phyloP scores from a whole-genome alignment of 768 basidiomycete species.

The Exidia glandulosa region DNA sequence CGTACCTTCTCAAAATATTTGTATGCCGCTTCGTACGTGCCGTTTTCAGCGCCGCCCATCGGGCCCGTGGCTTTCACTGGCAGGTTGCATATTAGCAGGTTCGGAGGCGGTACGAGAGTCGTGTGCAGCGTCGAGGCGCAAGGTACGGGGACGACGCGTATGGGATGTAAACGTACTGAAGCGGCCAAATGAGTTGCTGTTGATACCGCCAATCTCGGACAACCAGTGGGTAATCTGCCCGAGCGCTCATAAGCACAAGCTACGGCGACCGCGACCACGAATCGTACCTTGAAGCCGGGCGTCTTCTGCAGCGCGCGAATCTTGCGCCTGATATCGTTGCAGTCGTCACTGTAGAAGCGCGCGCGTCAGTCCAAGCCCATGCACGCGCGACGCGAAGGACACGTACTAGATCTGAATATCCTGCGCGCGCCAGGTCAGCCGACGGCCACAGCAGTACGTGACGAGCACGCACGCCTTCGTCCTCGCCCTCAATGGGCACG shows the following conservation, averaged over 20 bases:
- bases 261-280: neutral
- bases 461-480: conserved; percentile 16
- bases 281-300: conserved; percentile 30
- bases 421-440: neutral
- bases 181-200: conserved; percentile 32
- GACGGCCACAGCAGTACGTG: neutral
- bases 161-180: conserved; percentile 27
- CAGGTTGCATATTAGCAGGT: too few species aligned
- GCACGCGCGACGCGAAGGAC: neutral
- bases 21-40: conserved; percentile 35
- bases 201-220: conserved; percentile 34
- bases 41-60: conserved; percentile 31
- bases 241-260: neutral
- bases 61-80: conserved; percentile 33
- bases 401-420: conserved; percentile 21
- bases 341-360: conserved; percentile 26
- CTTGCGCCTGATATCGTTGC: conserved; percentile 36
- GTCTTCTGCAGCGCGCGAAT: conserved; percentile 30
- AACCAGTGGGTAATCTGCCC: conserved; percentile 34
- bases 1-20: conserved; percentile 36
- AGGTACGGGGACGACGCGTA: neutral
- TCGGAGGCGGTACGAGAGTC: too few species aligned
- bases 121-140: neutral
- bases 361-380: neutral
- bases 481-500: conserved; percentile 29